These are phyloP conservation scores for Penicillium herquei DNA, from an alignment of 495 filamentous ascomycete species.

Conservation along the genomic window DNA sequence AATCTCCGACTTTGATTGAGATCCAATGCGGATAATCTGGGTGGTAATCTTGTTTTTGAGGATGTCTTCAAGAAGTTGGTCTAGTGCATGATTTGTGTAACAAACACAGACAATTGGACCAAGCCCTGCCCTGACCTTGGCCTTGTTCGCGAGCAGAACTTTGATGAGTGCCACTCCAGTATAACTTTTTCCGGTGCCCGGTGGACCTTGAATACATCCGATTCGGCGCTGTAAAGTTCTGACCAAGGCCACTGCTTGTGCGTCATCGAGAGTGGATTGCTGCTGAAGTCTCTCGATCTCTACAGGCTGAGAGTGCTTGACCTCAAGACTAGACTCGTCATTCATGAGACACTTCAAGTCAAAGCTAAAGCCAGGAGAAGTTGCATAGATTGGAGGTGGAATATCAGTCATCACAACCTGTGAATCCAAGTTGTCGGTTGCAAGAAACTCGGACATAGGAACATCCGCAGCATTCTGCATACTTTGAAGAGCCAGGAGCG, in stretches of 20 bases:
- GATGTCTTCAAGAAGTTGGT: slow-evolving; percentile 4
- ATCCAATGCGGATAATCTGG: slow-evolving; percentile 15
- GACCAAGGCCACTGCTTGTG: slow-evolving; percentile 57
- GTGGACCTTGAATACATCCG: slow-evolving; percentile 13
- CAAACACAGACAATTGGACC: slow-evolving; percentile 2
- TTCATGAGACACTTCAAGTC: slow-evolving; percentile 48
- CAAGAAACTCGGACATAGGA: slow-evolving; percentile 4
- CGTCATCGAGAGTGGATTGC: slow-evolving; percentile 53
- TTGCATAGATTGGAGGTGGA: slow-evolving; percentile 54
- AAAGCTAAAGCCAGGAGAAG: slow-evolving; percentile 49
- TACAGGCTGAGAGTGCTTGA: slow-evolving; percentile 34
- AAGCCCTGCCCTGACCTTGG: neutral
- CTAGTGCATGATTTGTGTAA: slow-evolving; percentile 7
- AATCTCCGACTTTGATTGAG: slow-evolving; percentile 7
- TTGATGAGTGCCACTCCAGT: slow-evolving; percentile 8
- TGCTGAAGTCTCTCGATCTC: slow-evolving; percentile 39
- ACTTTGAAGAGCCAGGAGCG: neutral
- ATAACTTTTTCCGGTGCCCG: slow-evolving; percentile 13
- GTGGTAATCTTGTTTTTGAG: neutral
- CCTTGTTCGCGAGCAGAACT: slow-evolving; percentile 1
- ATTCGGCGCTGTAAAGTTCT: slow-evolving; percentile 53
- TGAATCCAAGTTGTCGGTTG: neutral
- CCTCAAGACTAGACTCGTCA: slow-evolving; percentile 27
- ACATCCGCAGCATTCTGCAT: neutral
- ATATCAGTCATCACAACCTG: neutral